Percentiles rank a stretch among this genome's conserved stretches.
Conservation (phyloP, 148 eudicot genomes). For the Vaccinium vitisidaea region DNA sequence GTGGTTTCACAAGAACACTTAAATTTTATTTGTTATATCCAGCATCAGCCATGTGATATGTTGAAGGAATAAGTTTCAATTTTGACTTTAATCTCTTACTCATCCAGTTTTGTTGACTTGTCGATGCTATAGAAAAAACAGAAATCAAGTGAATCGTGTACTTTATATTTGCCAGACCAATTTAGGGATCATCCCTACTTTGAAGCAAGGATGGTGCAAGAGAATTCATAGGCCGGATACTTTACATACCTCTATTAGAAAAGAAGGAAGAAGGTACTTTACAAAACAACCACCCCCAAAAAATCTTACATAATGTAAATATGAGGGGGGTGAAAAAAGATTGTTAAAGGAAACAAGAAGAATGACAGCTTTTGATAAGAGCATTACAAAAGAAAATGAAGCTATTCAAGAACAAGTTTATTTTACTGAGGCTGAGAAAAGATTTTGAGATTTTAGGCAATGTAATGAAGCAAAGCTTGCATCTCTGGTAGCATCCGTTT, state of each 20-base stretch:
- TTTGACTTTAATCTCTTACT: background rate
- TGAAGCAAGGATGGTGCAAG: background rate
- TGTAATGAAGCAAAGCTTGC: slow-evolving; percentile 51
- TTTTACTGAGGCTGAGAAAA: background rate
- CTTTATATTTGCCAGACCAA: background rate
- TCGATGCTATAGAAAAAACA: background rate
- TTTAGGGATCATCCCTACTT: background rate
- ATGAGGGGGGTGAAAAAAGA: background rate
- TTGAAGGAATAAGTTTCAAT: background rate
- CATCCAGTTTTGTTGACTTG: background rate
- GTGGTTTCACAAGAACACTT: background rate
- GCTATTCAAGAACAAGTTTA: background rate
- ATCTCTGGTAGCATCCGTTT: slow-evolving; percentile 50
- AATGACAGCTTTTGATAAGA: background rate
- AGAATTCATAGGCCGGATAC: background rate
- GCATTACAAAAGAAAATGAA: background rate
- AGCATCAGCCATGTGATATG: background rate
- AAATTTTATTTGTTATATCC: background rate
- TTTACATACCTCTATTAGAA: background rate
- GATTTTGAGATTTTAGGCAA: slow-evolving; percentile 11
- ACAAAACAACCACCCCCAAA: background rate
- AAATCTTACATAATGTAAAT: background rate
- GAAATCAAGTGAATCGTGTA: background rate
- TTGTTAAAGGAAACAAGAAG: background rate
- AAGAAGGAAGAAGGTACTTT: background rate